Evolutionary conservation across 2,329 filamentous ascomycete genomes (phyloP).

Genomic region (Lecanicillium sp.): DNA sequence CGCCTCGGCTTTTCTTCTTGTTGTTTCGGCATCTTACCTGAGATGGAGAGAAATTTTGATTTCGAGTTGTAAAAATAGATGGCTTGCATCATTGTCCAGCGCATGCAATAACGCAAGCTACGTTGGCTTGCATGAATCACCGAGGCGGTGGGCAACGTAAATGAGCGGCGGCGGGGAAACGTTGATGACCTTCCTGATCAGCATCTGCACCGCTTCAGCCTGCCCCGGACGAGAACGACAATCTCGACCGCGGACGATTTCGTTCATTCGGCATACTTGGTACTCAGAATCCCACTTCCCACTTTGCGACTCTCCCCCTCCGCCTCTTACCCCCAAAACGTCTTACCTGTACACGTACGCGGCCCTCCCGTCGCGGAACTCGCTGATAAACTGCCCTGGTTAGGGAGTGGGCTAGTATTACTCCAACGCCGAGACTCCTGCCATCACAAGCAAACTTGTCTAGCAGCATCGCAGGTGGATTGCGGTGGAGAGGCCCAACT

Average conservation of each 20-base stretch:
- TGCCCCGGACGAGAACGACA: not conserved
- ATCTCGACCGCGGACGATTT: not conserved
- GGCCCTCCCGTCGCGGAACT: too few relatives aligned
- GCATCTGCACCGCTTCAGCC: not conserved
- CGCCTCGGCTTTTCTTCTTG: conserved; percentile 6
- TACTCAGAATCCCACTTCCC: not conserved
- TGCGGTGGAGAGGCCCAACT: not conserved
- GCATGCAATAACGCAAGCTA: not conserved
- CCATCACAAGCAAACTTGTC: conserved; percentile 10
- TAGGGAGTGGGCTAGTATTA: not conserved
- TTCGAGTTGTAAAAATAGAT: too few relatives aligned
- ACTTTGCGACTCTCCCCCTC: too few relatives aligned
- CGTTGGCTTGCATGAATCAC: not conserved
- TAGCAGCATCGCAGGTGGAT: conserved; percentile 4
- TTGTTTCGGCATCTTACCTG: conserved; percentile 1
- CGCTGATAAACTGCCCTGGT: not conserved
- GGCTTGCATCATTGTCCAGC: not conserved
- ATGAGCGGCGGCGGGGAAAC: not conserved
- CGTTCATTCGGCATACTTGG: not conserved
- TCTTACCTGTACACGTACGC: too few relatives aligned
- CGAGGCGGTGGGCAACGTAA: not conserved
- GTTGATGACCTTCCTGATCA: not conserved
- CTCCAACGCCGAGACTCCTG: conserved; percentile 2
- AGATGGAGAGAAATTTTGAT: too few relatives aligned
- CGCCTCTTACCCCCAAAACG: too few relatives aligned